Percentiles rank a stretch among this genome's conserved stretches.
Evolutionary conservation across 768 basidiomycete genomes (phyloP).

Genomic region (Podaxis sp.): DNA sequence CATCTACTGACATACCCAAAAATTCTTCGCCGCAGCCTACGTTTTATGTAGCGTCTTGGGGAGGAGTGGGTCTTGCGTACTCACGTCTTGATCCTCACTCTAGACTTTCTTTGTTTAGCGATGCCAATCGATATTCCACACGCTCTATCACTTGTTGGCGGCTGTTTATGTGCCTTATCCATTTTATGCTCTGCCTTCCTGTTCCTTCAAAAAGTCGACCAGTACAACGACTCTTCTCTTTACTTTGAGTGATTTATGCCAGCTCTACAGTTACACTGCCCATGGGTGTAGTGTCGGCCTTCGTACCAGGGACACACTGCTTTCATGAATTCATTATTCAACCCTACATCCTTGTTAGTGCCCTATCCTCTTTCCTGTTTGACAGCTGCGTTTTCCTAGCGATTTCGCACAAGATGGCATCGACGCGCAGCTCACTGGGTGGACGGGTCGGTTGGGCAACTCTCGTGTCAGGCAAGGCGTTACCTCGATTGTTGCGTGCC

Average conservation of each 20-base stretch:
- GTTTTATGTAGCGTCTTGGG: background rate
- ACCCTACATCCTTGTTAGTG: background rate
- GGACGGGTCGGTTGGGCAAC: slow-evolving; percentile 8
- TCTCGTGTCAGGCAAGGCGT: slow-evolving; percentile 17
- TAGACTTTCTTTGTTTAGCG: background rate
- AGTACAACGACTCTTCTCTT: slow-evolving; percentile 19
- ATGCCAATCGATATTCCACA: background rate
- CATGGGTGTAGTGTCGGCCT: slow-evolving; percentile 16
- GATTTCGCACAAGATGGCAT: slow-evolving; percentile 24
- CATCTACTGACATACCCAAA: background rate
- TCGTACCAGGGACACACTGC: slow-evolving; percentile 25
- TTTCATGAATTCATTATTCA: slow-evolving; percentile 23
- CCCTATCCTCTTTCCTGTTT: slow-evolving; percentile 2
- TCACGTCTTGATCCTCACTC: background rate
- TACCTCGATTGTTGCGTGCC: slow-evolving; percentile 20
- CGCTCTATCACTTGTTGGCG: background rate
- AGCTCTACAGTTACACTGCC: slow-evolving; percentile 20
- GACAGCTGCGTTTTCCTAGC: slow-evolving; percentile 30
- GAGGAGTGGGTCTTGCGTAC: background rate
- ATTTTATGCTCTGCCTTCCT: slow-evolving; percentile 18
- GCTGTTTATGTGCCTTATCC: background rate
- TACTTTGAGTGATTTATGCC: slow-evolving; percentile 23
- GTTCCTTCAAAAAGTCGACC: slow-evolving; percentile 25
- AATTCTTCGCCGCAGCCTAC: background rate
- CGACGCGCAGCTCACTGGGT: slow-evolving; percentile 11